Conservation (phyloP, 176 grass and related monocot species). For the Stipa capillata region DNA sequence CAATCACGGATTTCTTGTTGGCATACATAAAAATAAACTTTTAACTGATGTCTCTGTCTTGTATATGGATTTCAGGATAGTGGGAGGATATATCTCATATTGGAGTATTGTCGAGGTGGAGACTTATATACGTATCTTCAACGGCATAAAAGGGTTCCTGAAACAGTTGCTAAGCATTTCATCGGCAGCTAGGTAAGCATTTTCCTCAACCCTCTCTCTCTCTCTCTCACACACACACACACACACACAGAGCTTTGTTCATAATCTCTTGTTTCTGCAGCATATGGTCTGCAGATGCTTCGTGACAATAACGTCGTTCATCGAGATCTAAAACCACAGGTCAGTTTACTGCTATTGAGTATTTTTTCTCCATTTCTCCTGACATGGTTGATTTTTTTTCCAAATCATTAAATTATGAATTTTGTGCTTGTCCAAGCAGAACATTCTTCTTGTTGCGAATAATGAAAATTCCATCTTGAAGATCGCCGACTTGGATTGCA, state of each 20-base stretch:
- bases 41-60: background rate
- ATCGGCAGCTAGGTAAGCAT: conserved; percentile 79
- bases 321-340: conserved; percentile 97
- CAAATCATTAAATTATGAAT: conserved; percentile 20
- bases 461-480: conserved; percentile 76
- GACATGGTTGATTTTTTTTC: background rate
- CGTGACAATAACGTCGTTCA: conserved; percentile 89
- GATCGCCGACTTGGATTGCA: conserved; percentile 98
- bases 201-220: background rate
- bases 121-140: conserved; percentile 67
- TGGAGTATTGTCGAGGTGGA: conserved; percentile 89
- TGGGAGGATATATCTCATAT: conserved; percentile 78
- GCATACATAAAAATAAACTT: background rate
- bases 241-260: too few relatives aligned
- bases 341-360: conserved; percentile 14
- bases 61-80: conserved; percentile 36
- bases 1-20: background rate
- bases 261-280: conserved; percentile 32
- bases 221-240: too few relatives aligned
- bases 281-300: conserved; percentile 81
- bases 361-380: background rate
- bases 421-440: conserved; percentile 50
- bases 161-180: conserved; percentile 78
- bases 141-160: conserved; percentile 54
- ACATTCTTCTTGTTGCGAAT: conserved; percentile 80